Conservation (phyloP, 208 protist species). For the Lotmaria passim region DNA sequence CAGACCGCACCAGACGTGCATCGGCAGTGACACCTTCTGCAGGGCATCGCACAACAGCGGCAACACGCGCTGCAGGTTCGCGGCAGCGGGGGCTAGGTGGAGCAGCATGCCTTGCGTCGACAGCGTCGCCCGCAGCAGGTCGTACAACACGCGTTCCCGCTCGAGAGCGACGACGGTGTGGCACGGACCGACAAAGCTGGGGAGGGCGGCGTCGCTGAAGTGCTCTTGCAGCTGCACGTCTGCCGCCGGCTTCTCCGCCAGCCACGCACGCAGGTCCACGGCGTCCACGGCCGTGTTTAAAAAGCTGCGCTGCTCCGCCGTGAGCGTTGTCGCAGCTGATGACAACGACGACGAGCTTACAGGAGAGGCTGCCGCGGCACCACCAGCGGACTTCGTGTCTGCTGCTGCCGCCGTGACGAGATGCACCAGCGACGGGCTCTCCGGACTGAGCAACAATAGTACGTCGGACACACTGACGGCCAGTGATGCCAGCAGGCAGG, state of each 20-base stretch:
- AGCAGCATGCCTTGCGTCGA: constrained; percentile 61
- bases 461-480: constrained; percentile 48
- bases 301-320: constrained; percentile 53
- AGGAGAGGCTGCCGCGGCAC: not conserved
- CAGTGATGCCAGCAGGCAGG: constrained; percentile 47
- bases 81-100: constrained; percentile 37
- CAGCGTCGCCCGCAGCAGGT: constrained; percentile 58
- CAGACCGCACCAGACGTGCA: constrained; percentile 56
- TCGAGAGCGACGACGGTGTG: constrained; percentile 27
- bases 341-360: not conserved
- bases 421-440: constrained; percentile 46
- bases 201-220: constrained; percentile 8
- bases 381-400: not conserved
- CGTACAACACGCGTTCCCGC: constrained; percentile 43
- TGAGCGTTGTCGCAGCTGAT: constrained; percentile 10
- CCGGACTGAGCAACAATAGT: constrained; percentile 41
- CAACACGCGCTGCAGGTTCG: constrained; percentile 55
- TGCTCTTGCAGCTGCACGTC: constrained; percentile 22
- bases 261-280: constrained; percentile 33
- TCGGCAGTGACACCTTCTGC: constrained; percentile 46
- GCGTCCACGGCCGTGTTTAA: constrained; percentile 54
- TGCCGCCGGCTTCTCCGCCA: constrained; percentile 29
- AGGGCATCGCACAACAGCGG: constrained; percentile 55
- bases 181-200: constrained; percentile 23
- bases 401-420: constrained; percentile 27